A percentile compares a stretch with the other conserved stretches of the same genome.
phyloP scores from a whole-genome alignment of 495 filamentous ascomycete species.

The Penicillium crystallinum region DNA sequence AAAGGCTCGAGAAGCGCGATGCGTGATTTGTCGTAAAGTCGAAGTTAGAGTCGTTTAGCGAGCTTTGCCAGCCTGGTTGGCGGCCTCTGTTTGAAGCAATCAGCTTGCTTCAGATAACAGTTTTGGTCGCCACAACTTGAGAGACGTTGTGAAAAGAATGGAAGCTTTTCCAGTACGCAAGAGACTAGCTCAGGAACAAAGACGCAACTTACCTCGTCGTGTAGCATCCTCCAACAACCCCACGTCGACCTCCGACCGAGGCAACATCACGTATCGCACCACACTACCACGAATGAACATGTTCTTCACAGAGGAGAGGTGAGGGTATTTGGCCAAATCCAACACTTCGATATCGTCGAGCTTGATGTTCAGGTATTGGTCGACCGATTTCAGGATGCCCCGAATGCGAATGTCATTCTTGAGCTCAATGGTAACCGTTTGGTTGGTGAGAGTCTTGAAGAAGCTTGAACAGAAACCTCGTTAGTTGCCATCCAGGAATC shows the following conservation, averaged over 20 bases:
- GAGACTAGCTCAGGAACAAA: neutral
- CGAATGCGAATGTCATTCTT: conserved; percentile 98
- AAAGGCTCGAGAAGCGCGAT: conserved; percentile 15
- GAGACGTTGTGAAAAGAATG: neutral
- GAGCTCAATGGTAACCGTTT: conserved; percentile 92
- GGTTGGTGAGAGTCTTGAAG: conserved; percentile 99
- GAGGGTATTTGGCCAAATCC: conserved; percentile 88
- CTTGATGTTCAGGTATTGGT: conserved; percentile 99
- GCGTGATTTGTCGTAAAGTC: conserved; percentile 9
- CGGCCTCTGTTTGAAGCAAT: conserved; percentile 38
- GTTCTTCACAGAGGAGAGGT: conserved; percentile 92
- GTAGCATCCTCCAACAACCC: conserved; percentile 93
- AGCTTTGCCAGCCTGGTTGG: conserved; percentile 48
- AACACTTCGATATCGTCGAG: conserved; percentile 88
- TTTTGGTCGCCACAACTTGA: neutral
- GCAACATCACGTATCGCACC: conserved; percentile 91
- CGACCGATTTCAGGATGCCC: conserved; percentile 90
- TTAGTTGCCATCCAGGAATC: neutral
- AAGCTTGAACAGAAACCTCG: conserved; percentile 53
- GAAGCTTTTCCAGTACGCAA: neutral
- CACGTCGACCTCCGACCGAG: conserved; percentile 80
- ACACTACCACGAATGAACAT: conserved; percentile 97
- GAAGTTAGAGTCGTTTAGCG: conserved; percentile 25
- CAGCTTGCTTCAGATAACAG: conserved; percentile 2
- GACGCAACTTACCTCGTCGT: conserved; percentile 65